Evolutionary conservation across 164 flowering plant species (phyloP), one percentile per base, ranked within the genome.

Genomic region (Vitis labrusca): DNA sequence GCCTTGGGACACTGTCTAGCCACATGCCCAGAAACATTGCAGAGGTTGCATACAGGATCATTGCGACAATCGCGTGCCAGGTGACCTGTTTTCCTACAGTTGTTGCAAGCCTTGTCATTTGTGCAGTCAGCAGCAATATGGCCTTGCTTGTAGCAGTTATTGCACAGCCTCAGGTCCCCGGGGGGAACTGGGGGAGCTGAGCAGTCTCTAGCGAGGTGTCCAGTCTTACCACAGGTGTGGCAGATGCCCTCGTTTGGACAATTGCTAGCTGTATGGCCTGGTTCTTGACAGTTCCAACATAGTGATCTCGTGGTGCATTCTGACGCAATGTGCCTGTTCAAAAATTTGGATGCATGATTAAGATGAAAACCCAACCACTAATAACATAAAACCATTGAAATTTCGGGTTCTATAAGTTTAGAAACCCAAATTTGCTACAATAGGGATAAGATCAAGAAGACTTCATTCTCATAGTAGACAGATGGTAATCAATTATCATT

Each of bases 1-100:
- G 74, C 76, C 77, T 86, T 90, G 5, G 96, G 94, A 72, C 97
- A 93, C 15, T 83, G 84, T 60, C 92, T 84, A n/a, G 98, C 95
- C 16, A 93, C 76, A 64, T 93, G 98, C 30, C 98, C 98, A 7
- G 89, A 70, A 9, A 94, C 74, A 54, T 84, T 85, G 84, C 88
- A 87, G 32, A 78, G 23, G 77, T 85, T 85, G 83, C 88, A 85
- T 61, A 85, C 78, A 30, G 91, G 91, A 5, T 85, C 88, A 48
- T 85, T 74, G 11, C 65, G 74, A 51, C 90, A 86, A 19, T 85
- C 87, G 8, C 87, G 82, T 27, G 88, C 88, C 55, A 85, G 27
- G 71, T 87, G 91, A n/a, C 91, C 88, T 0, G 91, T 84, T 74
- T 83, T 85, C 80, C 91, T 74, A 58, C 94, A 89, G 72, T 90